These are phyloP conservation scores for Tetragonia tetragonoides DNA, from an alignment of 148 eudicot genomes.

Conservation along the genomic window DNA sequence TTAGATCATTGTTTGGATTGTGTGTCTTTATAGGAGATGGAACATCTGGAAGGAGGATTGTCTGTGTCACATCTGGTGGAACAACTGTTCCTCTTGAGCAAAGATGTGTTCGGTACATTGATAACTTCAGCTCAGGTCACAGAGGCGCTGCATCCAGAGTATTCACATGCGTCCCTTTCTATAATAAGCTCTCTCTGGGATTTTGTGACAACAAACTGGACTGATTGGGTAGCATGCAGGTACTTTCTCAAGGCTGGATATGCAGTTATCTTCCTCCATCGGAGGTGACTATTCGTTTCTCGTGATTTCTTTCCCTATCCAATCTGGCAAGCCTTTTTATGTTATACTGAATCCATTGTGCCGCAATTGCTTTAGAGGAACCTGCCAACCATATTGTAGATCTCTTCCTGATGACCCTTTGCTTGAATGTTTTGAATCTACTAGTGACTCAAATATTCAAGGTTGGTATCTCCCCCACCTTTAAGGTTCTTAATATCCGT, in stretches of 20 bases:
- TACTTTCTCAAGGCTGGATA: conserved; percentile 88
- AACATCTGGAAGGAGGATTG: conserved; percentile 51
- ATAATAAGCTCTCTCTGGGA: background rate
- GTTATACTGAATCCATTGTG: conserved; percentile 15
- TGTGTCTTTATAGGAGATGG: conserved; percentile 35
- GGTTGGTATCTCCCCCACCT: conserved; percentile 41
- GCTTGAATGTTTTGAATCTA: conserved; percentile 74
- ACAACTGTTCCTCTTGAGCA: conserved; percentile 96
- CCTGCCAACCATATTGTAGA: conserved; percentile 90
- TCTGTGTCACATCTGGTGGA: conserved; percentile 95
- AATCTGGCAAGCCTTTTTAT: background rate
- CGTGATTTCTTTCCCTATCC: conserved; percentile 6
- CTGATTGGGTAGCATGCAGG: conserved; percentile 40
- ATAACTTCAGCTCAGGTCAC: conserved; percentile 96
- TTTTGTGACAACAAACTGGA: conserved; percentile 12
- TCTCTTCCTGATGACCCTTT: conserved; percentile 90
- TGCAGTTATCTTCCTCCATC: conserved; percentile 76
- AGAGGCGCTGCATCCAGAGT: conserved; percentile 99
- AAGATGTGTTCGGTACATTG: conserved; percentile 95
- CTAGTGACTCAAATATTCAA: conserved; percentile 43
- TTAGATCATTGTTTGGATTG: background rate
- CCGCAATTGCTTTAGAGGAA: conserved; percentile 58
- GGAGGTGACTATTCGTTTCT: conserved; percentile 47
- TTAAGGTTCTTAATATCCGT: background rate
- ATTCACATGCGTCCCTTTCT: conserved; percentile 6